Percentiles rank a stretch among this genome's conserved stretches.
These are phyloP conservation scores for Psilocybe sp. DNA, from an alignment of 768 basidiomycete species.

Conservation along the genomic window DNA sequence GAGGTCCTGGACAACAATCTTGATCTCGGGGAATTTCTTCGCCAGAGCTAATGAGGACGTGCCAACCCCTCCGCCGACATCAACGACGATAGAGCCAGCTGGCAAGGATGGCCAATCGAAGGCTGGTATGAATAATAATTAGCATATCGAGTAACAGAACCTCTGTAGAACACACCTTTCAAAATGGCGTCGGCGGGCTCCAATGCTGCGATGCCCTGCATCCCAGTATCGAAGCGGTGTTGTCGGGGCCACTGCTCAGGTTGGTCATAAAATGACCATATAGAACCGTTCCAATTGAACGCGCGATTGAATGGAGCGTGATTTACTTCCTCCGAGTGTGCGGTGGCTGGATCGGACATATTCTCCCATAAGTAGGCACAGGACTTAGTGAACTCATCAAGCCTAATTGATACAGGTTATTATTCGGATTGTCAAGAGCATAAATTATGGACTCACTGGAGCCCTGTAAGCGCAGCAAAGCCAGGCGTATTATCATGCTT, in stretches of 20 bases:
- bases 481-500: slow-evolving; percentile 27
- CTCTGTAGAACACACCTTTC: slow-evolving; percentile 9
- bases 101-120: slow-evolving; percentile 58
- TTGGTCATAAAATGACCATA: slow-evolving; percentile 18
- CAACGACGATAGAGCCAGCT: slow-evolving; percentile 51
- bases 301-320: slow-evolving; percentile 17
- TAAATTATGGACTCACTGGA: slow-evolving; percentile 13
- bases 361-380: slow-evolving; percentile 25
- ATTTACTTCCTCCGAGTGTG: slow-evolving; percentile 14
- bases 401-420: slow-evolving; percentile 8
- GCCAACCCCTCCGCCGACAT: slow-evolving; percentile 73
- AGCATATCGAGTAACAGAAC: not conserved
- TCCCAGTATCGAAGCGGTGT: slow-evolving; percentile 24
- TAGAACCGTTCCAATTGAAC: slow-evolving; percentile 11
- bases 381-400: slow-evolving; percentile 21
- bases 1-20: slow-evolving; percentile 64
- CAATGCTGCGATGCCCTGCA: slow-evolving; percentile 20
- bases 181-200: slow-evolving; percentile 15
- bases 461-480: slow-evolving; percentile 22
- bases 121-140: slow-evolving; percentile 29
- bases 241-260: slow-evolving; percentile 22
- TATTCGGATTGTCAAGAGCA: not conserved
- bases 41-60: slow-evolving; percentile 32
- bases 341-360: slow-evolving; percentile 18
- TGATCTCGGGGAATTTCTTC: slow-evolving; percentile 32